These are phyloP conservation scores for Isabelozyma heimii DNA, from an alignment of 805 yeast genomes.

Conservation along the genomic window DNA sequence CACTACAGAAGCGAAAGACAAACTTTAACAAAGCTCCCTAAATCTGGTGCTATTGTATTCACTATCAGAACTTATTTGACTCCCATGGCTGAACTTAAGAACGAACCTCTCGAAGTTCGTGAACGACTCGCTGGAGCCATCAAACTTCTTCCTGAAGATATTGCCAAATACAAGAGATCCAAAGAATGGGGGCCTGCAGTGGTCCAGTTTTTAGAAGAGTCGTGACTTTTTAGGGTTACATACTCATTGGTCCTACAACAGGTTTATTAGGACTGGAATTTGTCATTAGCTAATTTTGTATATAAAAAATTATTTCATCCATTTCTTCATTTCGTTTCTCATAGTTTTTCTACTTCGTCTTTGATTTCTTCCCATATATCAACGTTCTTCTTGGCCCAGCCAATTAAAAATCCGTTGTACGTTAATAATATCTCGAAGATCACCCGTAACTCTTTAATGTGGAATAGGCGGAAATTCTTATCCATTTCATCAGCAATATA, in stretches of 20 bases:
- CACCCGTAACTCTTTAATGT: conserved; percentile 47
- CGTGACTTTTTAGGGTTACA: background rate
- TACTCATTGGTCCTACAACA: background rate
- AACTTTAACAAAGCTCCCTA: conserved; percentile 36
- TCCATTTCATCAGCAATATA: conserved; percentile 43
- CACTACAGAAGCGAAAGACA: conserved; percentile 45
- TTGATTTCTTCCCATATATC: conserved; percentile 68
- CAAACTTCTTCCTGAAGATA: conserved; percentile 55
- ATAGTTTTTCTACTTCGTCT: conserved; percentile 32
- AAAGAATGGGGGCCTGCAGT: conserved; percentile 73
- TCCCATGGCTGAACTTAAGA: conserved; percentile 31
- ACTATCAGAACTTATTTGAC: conserved; percentile 40
- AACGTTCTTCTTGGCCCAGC: conserved; percentile 66
- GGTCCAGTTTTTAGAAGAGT: conserved; percentile 17
- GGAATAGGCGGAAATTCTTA: conserved; percentile 49
- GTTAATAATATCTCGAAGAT: conserved; percentile 50
- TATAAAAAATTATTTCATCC: background rate
- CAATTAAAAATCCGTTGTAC: conserved; percentile 54
- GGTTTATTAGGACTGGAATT: background rate
- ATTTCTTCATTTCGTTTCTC: background rate
- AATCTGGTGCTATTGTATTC: conserved; percentile 36
- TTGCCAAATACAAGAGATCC: conserved; percentile 61
- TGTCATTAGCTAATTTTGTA: background rate
- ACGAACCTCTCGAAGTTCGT: conserved; percentile 33
- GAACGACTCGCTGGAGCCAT: conserved; percentile 63